Percentiles rank a stretch among this genome's conserved stretches.
Conservation (phyloP, 1,284 basidiomycete genomes). For the Ganoderma resinaceum region DNA sequence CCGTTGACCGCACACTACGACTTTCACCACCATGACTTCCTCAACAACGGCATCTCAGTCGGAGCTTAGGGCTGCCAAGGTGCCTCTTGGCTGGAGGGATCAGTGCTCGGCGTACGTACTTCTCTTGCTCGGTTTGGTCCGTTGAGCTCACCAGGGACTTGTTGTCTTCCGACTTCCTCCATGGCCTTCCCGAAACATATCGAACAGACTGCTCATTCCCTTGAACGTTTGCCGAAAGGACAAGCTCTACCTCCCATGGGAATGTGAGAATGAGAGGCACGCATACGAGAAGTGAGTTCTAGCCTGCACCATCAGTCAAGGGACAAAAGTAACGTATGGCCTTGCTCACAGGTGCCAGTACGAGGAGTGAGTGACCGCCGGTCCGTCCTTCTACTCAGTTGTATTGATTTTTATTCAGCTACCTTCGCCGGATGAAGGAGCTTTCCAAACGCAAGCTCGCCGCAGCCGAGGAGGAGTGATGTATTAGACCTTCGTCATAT, state of each 20-base stretch:
- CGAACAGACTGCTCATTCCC: conserved; percentile 79
- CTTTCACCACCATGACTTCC: conserved; percentile 59
- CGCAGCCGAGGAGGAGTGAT: conserved; percentile 57
- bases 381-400: background rate
- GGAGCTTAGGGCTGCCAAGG: conserved; percentile 78
- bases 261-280: conserved; percentile 83
- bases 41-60: conserved; percentile 83
- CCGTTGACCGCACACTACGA: conserved; percentile 6
- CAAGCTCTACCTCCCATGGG: conserved; percentile 80
- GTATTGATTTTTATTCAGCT: conserved; percentile 52
- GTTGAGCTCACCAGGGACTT: background rate
- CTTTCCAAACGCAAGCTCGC: conserved; percentile 75
- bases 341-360: conserved; percentile 77
- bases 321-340: background rate
- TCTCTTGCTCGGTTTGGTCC: background rate
- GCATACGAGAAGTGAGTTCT: conserved; percentile 76
- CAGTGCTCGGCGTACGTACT: conserved; percentile 87
- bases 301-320: background rate
- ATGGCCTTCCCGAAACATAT: conserved; percentile 9
- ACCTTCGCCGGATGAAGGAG: conserved; percentile 85
- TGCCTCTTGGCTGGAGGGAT: conserved; percentile 90
- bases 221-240: conserved; percentile 83
- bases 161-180: conserved; percentile 4
- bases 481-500: conserved; percentile 17
- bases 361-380: conserved; percentile 73